Evolutionary conservation across 2,329 filamentous ascomycete genomes (phyloP).

Genomic region (Phialocephala subalpina): DNA sequence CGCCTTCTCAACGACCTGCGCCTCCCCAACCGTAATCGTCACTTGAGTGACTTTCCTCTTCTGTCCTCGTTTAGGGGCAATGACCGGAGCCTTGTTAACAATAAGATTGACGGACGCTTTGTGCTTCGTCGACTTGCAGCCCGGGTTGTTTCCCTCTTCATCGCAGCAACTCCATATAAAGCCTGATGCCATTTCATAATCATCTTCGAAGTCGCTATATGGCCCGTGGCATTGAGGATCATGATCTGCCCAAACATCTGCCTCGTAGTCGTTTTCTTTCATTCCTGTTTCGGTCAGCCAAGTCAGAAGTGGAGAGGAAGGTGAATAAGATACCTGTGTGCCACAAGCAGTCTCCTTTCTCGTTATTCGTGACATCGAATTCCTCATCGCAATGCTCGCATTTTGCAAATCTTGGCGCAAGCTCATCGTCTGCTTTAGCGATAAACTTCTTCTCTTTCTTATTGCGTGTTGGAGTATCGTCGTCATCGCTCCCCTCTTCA

Average conservation of each 20-base stretch:
- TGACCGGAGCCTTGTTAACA: not conserved
- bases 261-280: conserved; percentile 19
- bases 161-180: conserved; percentile 28
- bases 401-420: conserved; percentile 13
- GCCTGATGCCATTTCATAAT: conserved; percentile 20
- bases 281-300: conserved; percentile 8
- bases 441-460: not conserved
- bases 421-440: not conserved
- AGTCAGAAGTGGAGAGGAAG: not conserved
- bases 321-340: conserved; percentile 15
- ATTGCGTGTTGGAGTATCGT: not conserved
- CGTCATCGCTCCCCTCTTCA: not conserved
- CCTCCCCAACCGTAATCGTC: not conserved
- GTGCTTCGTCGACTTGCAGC: conserved; percentile 17
- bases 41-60: conserved; percentile 1
- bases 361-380: conserved; percentile 24
- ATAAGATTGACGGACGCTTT: conserved; percentile 15
- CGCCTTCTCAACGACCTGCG: not conserved
- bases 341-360: conserved; percentile 22
- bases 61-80: not conserved
- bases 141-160: conserved; percentile 12
- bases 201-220: conserved; percentile 17
- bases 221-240: conserved; percentile 21
- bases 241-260: conserved; percentile 28
- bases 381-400: conserved; percentile 27